Evolutionary conservation across 2,329 filamentous ascomycete genomes (phyloP), one percentile per base, ranked within the genome.

Genomic region (Ophiostoma australiae): DNA sequence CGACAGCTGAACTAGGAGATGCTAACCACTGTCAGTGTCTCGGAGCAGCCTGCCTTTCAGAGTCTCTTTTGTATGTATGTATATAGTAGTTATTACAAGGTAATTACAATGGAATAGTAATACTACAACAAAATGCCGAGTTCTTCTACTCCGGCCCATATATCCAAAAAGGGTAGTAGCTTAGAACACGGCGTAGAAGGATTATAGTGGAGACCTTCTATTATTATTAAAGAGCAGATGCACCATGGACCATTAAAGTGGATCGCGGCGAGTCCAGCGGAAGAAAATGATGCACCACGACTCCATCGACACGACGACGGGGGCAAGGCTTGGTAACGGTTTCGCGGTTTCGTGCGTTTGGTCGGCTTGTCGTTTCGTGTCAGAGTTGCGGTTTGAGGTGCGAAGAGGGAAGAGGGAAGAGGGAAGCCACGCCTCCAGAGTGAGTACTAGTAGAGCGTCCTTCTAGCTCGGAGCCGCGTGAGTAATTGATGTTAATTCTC

Each of bases 271-370:
- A 55, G 15, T 55, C 48, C 48, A 48, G 44, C 44, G 44, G 39
- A 41, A 52, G 15, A 13, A 17, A 55, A 55, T 39, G 52, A 55
- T 55, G 52, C 7, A n/a, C 20, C n/a, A 23, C 44, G 52, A 13
- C 52, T 55, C 58, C 58, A 63, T 63, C 58, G 27, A 63, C 58
- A 63, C 27, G 58, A 61, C 55, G 55, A 33, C 58, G 58, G 58
- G 23, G 58, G 58, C 58, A 63, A 63, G 58, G 58, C 58, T 63
- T 48, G 15, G 27, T 15, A 63, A 27, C 58, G n/a, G 52, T 58
- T 58, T 58, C 52, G 52, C n/a, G 4, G 52, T 27, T 27, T 58
- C n/a, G n/a, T 58, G n/a, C 10, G 4, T 23, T 23, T 55, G 20
- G 6, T 23, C 37, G 37, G 37, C 37, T 4, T 39, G 37, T 39